These are phyloP conservation scores for Hypoxylon sp. DNA, from an alignment of 2,329 filamentous ascomycete genomes.

Conservation along the genomic window DNA sequence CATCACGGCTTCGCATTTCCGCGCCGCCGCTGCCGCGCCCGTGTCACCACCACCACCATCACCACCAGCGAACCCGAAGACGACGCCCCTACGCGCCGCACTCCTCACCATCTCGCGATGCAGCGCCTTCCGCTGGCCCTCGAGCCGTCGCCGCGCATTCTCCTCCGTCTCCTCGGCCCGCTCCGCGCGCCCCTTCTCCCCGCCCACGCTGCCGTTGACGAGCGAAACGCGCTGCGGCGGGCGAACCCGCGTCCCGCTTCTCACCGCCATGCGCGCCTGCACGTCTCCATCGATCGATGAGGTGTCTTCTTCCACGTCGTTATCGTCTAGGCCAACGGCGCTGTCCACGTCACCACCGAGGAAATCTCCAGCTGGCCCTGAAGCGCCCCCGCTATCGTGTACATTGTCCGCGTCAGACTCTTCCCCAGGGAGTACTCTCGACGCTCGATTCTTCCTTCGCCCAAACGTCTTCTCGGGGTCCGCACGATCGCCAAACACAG, in stretches of 20 bases:
- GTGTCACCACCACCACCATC: constrained; percentile 1
- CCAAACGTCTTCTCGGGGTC: constrained; percentile 57
- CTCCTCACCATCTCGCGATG: constrained; percentile 46
- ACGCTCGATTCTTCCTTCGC: constrained; percentile 55
- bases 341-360: background rate
- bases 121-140: constrained; percentile 58
- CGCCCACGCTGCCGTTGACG: constrained; percentile 64
- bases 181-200: constrained; percentile 64
- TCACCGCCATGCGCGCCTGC: constrained; percentile 47
- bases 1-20: constrained; percentile 68
- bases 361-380: no score
- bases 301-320: constrained; percentile 1
- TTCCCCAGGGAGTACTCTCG: constrained; percentile 50
- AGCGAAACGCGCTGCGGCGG: constrained; percentile 54
- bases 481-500: constrained; percentile 56
- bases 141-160: constrained; percentile 57
- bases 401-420: constrained; percentile 57
- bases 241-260: constrained; percentile 49
- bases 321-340: constrained; percentile 16
- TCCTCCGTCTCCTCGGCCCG: constrained; percentile 60
- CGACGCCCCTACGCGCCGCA: constrained; percentile 64
- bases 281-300: constrained; percentile 30
- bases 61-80: constrained; percentile 58
- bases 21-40: constrained; percentile 38
- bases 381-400: no score